Conservation (phyloP, 1,284 basidiomycete genomes). For the Veloporphyrellus conicus region DNA sequence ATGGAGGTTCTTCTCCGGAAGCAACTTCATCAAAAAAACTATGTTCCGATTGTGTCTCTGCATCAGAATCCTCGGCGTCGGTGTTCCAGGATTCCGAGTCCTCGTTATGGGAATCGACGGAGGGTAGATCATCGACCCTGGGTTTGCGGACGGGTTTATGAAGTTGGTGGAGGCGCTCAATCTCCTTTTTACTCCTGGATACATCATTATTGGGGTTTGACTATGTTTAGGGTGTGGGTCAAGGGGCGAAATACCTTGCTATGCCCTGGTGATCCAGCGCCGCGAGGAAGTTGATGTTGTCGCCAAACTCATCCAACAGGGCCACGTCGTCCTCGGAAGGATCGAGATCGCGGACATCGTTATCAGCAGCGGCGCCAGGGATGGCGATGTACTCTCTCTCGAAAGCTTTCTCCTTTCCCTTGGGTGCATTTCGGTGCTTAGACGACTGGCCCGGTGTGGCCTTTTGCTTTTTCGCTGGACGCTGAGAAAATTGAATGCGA, state of each 20-base stretch:
- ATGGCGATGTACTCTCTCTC: conserved; percentile 62
- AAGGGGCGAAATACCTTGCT: conserved; percentile 49
- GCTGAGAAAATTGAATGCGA: conserved; percentile 23
- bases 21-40: conserved; percentile 21
- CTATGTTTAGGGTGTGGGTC: background rate
- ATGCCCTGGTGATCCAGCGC: conserved; percentile 67
- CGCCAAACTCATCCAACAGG: conserved; percentile 56
- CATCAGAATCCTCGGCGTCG: conserved; percentile 36
- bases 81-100: conserved; percentile 57
- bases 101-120: conserved; percentile 58
- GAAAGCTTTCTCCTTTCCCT: conserved; percentile 56
- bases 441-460: conserved; percentile 14
- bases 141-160: conserved; percentile 53
- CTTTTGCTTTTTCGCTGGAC: conserved; percentile 47
- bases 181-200: conserved; percentile 75
- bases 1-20: conserved; percentile 15
- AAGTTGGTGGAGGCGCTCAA: conserved; percentile 56
- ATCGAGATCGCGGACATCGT: conserved; percentile 44
- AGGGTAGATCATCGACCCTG: conserved; percentile 57
- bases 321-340: conserved; percentile 63
- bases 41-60: conserved; percentile 25
- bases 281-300: conserved; percentile 55
- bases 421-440: conserved; percentile 35
- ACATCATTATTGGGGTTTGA: conserved; percentile 1
- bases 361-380: conserved; percentile 37